Base-by-base conservation (phyloP, 164 flowering plant genomes). In the Brasenia schreberi region DNA sequence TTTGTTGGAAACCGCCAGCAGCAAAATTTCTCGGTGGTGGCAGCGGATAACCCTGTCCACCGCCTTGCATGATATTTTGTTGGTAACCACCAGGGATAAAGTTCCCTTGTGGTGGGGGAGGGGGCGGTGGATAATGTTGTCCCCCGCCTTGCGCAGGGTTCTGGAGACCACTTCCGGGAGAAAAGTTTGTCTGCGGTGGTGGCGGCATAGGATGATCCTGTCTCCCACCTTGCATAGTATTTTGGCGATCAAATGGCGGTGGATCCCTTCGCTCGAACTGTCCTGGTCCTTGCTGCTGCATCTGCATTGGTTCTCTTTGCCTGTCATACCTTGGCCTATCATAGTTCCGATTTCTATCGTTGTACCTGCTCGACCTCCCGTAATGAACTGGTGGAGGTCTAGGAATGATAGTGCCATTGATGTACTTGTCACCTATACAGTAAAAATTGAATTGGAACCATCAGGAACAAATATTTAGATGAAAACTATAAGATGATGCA, bases 391-490 rank as follows among this genome's bases (percentile, higher is more conserved):
- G 96, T 4, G 92, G 93, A 59, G 96, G 92, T 72, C 97, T 78
- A 1, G 85, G 94, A 67, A 82, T 87, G 64, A 95, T 90, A 39
- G 75, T 74, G 66, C 99, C 99, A 77, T 95, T 84, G 19, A 81
- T 77, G 71, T 95, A 95, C 74, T 95, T 88, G 74, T 95, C 97
- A 18, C 99, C 99, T 91, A 77, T 49, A 49, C 56, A 49, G 2
- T 9, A 16, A 49, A 49, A 49, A 49, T 1, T 49, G 56, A 49
- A 49, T 49, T 9, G 56, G 56, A 9, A 49, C 56, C 56, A 5
- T 14, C 10, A 49, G 16, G 16, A 49, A 49, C 10, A 9, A 49
- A 9, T 9, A 49, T 49, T 49, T 6, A 6, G 3, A 59, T 14
- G 6, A 65, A 56, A 9, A 67, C 12, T 14, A 66, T 42, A 52